Evolutionary conservation across 352 stramenopile species (phyloP).

Genomic region (Phytophthora sojae): DNA sequence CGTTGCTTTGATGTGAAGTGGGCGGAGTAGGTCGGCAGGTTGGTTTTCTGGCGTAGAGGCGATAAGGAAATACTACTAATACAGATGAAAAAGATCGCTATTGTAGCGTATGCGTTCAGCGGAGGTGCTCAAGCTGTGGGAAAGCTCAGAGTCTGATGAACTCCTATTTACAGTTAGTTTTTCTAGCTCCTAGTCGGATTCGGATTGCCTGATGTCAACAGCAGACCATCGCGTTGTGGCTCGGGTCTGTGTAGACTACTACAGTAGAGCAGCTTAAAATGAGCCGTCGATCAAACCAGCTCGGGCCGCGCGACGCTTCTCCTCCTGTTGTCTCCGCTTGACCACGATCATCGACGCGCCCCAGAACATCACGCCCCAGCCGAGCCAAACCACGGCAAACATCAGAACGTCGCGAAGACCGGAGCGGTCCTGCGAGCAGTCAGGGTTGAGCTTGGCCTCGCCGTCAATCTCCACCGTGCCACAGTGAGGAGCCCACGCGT

Average conservation of each 20-base stretch:
- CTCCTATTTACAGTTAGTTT: constrained; percentile 16
- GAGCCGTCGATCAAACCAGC: constrained; percentile 23
- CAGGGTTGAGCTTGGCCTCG: constrained; percentile 66
- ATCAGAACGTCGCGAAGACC: constrained; percentile 78
- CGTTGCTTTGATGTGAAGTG: constrained; percentile 40
- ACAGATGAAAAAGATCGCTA: constrained; percentile 10
- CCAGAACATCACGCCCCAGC: constrained; percentile 78
- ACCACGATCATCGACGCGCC: constrained; percentile 55
- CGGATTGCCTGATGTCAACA: neutral
- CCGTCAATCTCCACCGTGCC: constrained; percentile 74
- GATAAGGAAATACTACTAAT: constrained; percentile 21
- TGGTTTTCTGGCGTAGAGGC: constrained; percentile 23
- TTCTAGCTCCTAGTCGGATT: constrained; percentile 22
- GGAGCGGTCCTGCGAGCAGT: constrained; percentile 62
- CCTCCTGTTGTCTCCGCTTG: constrained; percentile 34
- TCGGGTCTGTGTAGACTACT: constrained; percentile 8
- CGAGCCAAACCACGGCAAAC: constrained; percentile 79
- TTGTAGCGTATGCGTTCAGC: neutral
- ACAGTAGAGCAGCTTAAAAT: constrained; percentile 21
- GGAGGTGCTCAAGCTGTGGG: neutral
- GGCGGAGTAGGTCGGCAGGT: constrained; percentile 1
- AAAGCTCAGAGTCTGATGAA: constrained; percentile 1
- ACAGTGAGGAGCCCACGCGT: constrained; percentile 91
- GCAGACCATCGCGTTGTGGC: neutral
- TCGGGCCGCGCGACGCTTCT: constrained; percentile 29